Base-by-base conservation (phyloP, 176 grass and related monocot species). In the Panicum miliaceum region DNA sequence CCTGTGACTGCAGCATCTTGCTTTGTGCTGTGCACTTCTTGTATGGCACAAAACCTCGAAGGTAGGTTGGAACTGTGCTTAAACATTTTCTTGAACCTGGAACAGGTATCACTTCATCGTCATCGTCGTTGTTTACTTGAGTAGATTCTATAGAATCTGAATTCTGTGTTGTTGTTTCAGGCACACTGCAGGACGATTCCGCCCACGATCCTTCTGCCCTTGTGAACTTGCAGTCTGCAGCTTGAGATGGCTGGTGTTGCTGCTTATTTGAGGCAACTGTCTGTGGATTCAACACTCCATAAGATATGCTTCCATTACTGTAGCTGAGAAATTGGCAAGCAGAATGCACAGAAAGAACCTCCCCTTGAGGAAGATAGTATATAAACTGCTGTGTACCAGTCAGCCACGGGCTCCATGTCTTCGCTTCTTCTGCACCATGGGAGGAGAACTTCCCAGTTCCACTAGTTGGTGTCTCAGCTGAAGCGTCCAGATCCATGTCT, bases 21-120 rank as follows among this genome's bases (percentile, higher is more conserved):
- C 64, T 94, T 60, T 90, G 82, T 40, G 52, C 83, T 10, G 68
- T 34, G 10, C 85, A 87, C 69, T 78, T 90, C 68, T 85, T 89
- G 79, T 89, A 96, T 19, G 93, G 91, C 19, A 94, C 60, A 89
- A 94, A 94, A 34, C 93, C 87, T 85, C 74, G 86, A 6, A 50
- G 79, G 50, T 53, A 15, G 74, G 60, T 56, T 64, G 25, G 88
- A 53, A 4, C 48, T 46, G 15, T 25, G 70, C 12, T 78, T 5
- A 47, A 77, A 46, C 3, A 48, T n/a, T 65, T 84, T 72, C 86
- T 83, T 59, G 73, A 78, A 72, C 82, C 81, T 22, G 32, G 79
- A 86, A 65, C 52, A 84, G 64, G 75, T 71, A 70, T 6, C 41
- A 59, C 12, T 61, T 82, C 43, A 0, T 85, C 67, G 4, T 68